Percentiles rank a stretch among this genome's conserved stretches.
Conservation (phyloP, 306 rosid genomes). For the Begonia fuchsioides region DNA sequence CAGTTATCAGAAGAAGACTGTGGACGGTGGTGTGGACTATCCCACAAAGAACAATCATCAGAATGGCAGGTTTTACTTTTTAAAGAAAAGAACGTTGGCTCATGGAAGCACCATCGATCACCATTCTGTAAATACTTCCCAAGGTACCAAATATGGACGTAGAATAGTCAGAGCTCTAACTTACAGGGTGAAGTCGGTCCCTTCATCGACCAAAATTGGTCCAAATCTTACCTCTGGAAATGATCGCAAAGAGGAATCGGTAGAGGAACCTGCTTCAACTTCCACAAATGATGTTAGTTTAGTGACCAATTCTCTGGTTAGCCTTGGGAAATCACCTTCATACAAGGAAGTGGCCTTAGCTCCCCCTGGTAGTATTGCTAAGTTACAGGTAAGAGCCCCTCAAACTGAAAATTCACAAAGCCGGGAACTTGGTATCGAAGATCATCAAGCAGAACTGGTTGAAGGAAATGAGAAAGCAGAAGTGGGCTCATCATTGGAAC, state of each 20-base stretch:
- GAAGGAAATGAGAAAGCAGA: slow-evolving; percentile 24
- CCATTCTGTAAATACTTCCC: slow-evolving; percentile 37
- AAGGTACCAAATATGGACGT: slow-evolving; percentile 77
- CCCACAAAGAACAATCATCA: slow-evolving; percentile 42
- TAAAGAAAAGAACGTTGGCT: slow-evolving; percentile 60
- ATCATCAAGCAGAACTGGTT: slow-evolving; percentile 26
- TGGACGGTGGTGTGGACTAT: slow-evolving; percentile 35
- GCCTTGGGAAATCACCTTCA: slow-evolving; percentile 93
- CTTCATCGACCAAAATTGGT: slow-evolving; percentile 34
- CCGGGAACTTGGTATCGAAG: slow-evolving; percentile 21
- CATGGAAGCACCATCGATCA: slow-evolving; percentile 57
- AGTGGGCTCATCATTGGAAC: slow-evolving; percentile 18
- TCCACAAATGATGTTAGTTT: slow-evolving; percentile 31
- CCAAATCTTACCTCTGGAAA: slow-evolving; percentile 23
- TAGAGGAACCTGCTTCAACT: slow-evolving; percentile 27
- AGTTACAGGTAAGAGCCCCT: slow-evolving; percentile 48
- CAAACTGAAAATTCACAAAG: slow-evolving; percentile 26
- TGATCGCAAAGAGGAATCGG: slow-evolving; percentile 27
- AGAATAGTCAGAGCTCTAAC: slow-evolving; percentile 58
- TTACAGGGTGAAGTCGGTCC: slow-evolving; percentile 74
- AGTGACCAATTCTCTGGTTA: slow-evolving; percentile 36
- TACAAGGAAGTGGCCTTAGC: slow-evolving; percentile 98
- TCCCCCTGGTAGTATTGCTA: slow-evolving; percentile 85
- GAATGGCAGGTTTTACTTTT: slow-evolving; percentile 43
- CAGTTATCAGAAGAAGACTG: slow-evolving; percentile 66